These are phyloP conservation scores for Tulasnella sp. DNA, from an alignment of 768 basidiomycete species.

Conservation along the genomic window DNA sequence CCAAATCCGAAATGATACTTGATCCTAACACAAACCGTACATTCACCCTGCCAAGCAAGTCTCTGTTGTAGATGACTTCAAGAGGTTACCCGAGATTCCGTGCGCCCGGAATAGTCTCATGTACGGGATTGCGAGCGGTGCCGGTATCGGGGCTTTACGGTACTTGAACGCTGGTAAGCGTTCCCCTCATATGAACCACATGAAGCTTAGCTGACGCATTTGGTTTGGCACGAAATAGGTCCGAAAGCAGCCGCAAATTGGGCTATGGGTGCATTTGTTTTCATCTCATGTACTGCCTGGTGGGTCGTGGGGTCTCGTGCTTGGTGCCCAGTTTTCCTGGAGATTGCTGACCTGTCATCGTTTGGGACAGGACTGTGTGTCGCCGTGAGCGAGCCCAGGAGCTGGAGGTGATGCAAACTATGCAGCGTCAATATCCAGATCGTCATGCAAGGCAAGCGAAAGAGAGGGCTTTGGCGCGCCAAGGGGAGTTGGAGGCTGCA, in stretches of 20 bases:
- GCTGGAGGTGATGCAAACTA: conserved; percentile 18
- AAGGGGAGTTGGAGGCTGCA: not conserved
- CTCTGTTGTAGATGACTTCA: conserved; percentile 45
- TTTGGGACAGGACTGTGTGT: conserved; percentile 23
- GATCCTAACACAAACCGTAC: not conserved
- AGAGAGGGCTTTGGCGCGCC: conserved; percentile 8
- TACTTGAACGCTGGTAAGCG: conserved; percentile 54
- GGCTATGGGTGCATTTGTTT: conserved; percentile 66
- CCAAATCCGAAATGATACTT: not conserved
- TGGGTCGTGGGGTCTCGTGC: conserved; percentile 32
- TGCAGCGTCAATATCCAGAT: conserved; percentile 23
- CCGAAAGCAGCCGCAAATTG: conserved; percentile 65
- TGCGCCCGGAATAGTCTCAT: conserved; percentile 70
- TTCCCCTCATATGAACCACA: conserved; percentile 19
- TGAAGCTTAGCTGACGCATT: not conserved
- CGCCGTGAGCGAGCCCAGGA: conserved; percentile 21
- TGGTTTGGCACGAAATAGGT: conserved; percentile 33
- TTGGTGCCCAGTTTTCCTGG: not conserved
- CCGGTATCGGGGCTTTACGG: conserved; percentile 66
- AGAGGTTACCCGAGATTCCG: conserved; percentile 59
- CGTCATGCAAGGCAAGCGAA: conserved; percentile 21
- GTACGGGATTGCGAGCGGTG: conserved; percentile 71
- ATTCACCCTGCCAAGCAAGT: conserved; percentile 35
- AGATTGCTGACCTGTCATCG: not conserved
- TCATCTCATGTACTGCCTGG: conserved; percentile 64